Conservation (phyloP, 1,284 basidiomycete genomes). For the Somion occarium region DNA sequence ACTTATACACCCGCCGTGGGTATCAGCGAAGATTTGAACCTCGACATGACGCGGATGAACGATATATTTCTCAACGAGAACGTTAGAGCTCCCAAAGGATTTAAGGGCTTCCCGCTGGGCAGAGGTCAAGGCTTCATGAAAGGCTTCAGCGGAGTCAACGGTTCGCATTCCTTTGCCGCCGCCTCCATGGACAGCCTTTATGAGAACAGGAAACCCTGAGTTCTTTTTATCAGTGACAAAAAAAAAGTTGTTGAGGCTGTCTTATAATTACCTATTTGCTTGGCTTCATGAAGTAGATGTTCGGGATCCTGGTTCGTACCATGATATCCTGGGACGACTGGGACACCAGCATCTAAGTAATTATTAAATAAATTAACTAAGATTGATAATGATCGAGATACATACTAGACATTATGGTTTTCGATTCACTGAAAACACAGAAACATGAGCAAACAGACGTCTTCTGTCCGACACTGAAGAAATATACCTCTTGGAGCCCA, state of each 20-base stretch:
- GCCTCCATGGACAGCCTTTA: slow-evolving; percentile 95
- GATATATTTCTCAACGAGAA: slow-evolving; percentile 86
- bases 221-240: neutral
- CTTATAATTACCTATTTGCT: slow-evolving; percentile 57
- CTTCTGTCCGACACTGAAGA: neutral
- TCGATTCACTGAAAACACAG: slow-evolving; percentile 57
- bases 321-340: slow-evolving; percentile 92
- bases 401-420: slow-evolving; percentile 86
- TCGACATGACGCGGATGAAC: slow-evolving; percentile 83
- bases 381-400: slow-evolving; percentile 6
- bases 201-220: slow-evolving; percentile 83
- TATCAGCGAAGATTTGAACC: slow-evolving; percentile 88
- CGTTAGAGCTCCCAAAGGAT: slow-evolving; percentile 82
- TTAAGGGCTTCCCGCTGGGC: slow-evolving; percentile 87
- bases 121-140: slow-evolving; percentile 74
- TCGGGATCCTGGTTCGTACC: slow-evolving; percentile 67
- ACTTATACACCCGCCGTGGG: slow-evolving; percentile 72
- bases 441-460: slow-evolving; percentile 6
- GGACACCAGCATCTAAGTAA: slow-evolving; percentile 85
- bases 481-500: slow-evolving; percentile 83
- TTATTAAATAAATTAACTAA: no score
- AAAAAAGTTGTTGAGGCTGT: neutral
- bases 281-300: slow-evolving; percentile 60
- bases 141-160: slow-evolving; percentile 62
- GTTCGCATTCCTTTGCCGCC: slow-evolving; percentile 97